Evolutionary conservation across 805 yeast species (phyloP).

Genomic region (Nakazawaea populi): DNA sequence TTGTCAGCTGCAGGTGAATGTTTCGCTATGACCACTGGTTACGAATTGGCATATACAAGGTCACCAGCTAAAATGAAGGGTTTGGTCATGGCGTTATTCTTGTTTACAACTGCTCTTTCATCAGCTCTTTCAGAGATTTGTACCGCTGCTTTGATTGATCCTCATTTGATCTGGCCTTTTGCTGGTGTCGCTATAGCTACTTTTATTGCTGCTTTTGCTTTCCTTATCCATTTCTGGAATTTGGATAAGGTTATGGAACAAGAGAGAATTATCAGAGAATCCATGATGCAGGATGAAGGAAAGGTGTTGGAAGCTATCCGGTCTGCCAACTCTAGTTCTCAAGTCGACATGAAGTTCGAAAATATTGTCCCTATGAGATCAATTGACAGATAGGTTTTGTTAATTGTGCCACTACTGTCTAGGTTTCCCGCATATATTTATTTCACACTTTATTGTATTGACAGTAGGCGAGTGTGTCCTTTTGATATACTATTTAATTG

Average conservation of each 20-base stretch:
- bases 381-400: background rate
- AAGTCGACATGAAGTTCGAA: slow-evolving; percentile 4
- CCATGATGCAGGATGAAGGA: slow-evolving; percentile 5
- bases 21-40: slow-evolving; percentile 38
- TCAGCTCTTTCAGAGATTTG: slow-evolving; percentile 40
- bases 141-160: slow-evolving; percentile 34
- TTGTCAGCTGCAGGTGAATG: slow-evolving; percentile 40
- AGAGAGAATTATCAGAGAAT: slow-evolving; percentile 18
- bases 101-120: slow-evolving; percentile 34
- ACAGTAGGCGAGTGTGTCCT: too few relatives aligned
- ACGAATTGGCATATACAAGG: slow-evolving; percentile 41
- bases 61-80: slow-evolving; percentile 41
- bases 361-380: slow-evolving; percentile 9
- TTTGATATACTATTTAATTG: too few relatives aligned
- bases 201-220: slow-evolving; percentile 24
- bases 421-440: too few relatives aligned
- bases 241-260: slow-evolving; percentile 22
- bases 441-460: too few relatives aligned
- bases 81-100: slow-evolving; percentile 33
- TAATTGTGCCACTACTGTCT: too few relatives aligned
- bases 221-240: slow-evolving; percentile 23
- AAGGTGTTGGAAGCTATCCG: slow-evolving; percentile 6
- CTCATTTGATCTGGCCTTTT: slow-evolving; percentile 36
- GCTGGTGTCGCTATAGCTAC: slow-evolving; percentile 33
- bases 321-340: background rate